Conservation (phyloP, 345 rosid species). For the Euphorbia pulcherrima region DNA sequence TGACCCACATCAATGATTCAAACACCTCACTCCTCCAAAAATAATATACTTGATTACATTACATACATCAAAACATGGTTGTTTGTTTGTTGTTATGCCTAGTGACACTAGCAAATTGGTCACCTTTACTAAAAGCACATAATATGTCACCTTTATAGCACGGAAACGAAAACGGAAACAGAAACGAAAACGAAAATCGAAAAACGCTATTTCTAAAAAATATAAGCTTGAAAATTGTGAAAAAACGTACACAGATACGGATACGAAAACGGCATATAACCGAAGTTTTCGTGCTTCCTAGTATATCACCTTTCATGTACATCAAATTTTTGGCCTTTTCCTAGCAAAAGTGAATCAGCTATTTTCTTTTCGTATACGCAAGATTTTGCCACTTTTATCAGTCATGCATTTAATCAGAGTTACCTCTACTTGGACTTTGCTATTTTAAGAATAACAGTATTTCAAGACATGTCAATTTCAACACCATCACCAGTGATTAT, state of each 20-base stretch:
- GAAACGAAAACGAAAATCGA: no score
- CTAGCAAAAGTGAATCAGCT: conserved; percentile 5
- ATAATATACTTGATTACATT: neutral
- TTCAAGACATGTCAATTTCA: conserved; percentile 1
- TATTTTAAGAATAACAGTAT: neutral
- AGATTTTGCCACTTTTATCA: conserved; percentile 1
- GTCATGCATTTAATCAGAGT: conserved; percentile 2
- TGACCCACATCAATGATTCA: conserved; percentile 11
- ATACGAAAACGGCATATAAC: no score
- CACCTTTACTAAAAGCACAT: neutral
- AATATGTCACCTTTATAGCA: no score
- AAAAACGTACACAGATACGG: no score
- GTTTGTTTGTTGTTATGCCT: conserved; percentile 6
- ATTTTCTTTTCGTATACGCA: neutral
- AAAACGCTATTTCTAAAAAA: no score
- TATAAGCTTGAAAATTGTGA: no score
- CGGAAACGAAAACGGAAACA: no score
- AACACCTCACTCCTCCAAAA: neutral
- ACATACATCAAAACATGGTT: neutral
- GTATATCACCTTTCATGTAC: conserved; percentile 15
- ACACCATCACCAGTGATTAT: no score
- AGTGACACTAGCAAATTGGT: conserved; percentile 1
- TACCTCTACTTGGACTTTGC: conserved; percentile 1
- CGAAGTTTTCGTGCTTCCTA: no score
- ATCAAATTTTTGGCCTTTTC: conserved; percentile 14